Percentiles rank a stretch among this genome's conserved stretches.
These are phyloP conservation scores for Sarocladium brachiariae DNA, from an alignment of 2,329 filamentous ascomycete genomes.

Conservation along the genomic window DNA sequence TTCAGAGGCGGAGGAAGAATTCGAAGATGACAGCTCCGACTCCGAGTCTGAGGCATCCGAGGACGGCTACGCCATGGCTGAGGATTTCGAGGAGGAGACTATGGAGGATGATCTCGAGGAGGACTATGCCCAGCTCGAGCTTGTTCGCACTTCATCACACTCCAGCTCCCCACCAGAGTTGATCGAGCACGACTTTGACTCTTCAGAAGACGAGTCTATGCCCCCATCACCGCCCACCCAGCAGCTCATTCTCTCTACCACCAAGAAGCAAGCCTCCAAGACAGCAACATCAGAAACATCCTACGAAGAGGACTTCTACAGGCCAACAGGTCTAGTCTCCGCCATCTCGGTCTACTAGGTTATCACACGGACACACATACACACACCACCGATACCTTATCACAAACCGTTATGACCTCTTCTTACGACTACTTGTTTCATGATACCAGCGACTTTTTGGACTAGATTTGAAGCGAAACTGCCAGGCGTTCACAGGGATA, in stretches of 20 bases:
- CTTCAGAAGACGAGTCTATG: conserved; percentile 69
- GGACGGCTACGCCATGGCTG: conserved; percentile 35
- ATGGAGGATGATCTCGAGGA: conserved; percentile 52
- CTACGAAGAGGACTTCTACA: conserved; percentile 48
- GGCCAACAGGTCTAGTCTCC: conserved; percentile 44
- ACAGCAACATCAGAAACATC: conserved; percentile 34
- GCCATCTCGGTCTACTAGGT: conserved; percentile 51
- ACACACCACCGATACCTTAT: background rate
- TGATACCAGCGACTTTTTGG: background rate
- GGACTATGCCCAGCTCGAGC: conserved; percentile 57
- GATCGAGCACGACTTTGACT: conserved; percentile 61
- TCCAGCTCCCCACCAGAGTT: conserved; percentile 62
- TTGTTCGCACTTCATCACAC: conserved; percentile 64
- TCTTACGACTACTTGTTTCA: conserved; percentile 10
- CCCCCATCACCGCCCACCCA: conserved; percentile 61
- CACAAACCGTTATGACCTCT: conserved; percentile 10
- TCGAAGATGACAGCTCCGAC: conserved; percentile 58
- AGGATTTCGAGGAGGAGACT: conserved; percentile 35
- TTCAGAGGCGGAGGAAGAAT: conserved; percentile 58
- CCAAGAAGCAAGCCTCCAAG: conserved; percentile 46
- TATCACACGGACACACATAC: background rate
- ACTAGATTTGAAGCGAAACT: conserved; percentile 1
- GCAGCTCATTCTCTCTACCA: conserved; percentile 45
- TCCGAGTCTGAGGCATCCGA: conserved; percentile 38
- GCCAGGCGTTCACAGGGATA: background rate